Conservation (phyloP, 305 asterid species). For the Fraxinus albicans region DNA sequence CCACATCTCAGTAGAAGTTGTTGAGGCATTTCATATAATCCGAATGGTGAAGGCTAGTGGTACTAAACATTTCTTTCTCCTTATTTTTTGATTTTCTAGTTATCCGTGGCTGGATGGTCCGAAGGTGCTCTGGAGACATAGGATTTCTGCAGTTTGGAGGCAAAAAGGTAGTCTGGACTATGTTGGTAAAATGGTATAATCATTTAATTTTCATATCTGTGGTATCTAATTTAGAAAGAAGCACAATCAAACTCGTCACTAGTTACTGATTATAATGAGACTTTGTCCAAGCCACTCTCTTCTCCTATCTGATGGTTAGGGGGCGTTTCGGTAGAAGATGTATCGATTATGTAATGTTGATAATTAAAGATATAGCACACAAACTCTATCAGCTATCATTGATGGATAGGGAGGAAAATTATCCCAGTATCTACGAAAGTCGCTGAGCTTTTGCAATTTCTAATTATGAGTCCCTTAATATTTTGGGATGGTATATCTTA, state of each 20-base stretch:
- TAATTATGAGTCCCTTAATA: neutral
- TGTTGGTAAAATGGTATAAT: neutral
- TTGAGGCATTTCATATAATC: neutral
- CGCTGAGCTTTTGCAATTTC: neutral
- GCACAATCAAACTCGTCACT: neutral
- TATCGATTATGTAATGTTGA: neutral
- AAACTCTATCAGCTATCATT: neutral
- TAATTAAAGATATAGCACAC: neutral
- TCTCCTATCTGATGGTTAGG: neutral
- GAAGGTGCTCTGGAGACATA: constrained; percentile 84
- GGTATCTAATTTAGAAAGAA: neutral
- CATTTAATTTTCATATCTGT: neutral
- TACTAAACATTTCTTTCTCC: neutral
- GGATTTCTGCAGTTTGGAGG: constrained; percentile 83
- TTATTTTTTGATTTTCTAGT: constrained; percentile 40
- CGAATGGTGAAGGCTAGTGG: neutral
- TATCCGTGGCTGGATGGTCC: constrained; percentile 90
- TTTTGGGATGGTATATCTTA: neutral
- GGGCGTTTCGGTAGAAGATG: neutral
- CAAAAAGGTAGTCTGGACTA: constrained; percentile 55
- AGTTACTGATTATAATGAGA: neutral
- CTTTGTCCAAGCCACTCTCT: neutral
- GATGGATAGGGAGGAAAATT: neutral
- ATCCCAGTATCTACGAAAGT: neutral
- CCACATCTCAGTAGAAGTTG: neutral